Evolutionary conservation across 2,329 filamentous ascomycete genomes (phyloP), one percentile per base, ranked within the genome.

Genomic region (Phaeoacremonium minimum): DNA sequence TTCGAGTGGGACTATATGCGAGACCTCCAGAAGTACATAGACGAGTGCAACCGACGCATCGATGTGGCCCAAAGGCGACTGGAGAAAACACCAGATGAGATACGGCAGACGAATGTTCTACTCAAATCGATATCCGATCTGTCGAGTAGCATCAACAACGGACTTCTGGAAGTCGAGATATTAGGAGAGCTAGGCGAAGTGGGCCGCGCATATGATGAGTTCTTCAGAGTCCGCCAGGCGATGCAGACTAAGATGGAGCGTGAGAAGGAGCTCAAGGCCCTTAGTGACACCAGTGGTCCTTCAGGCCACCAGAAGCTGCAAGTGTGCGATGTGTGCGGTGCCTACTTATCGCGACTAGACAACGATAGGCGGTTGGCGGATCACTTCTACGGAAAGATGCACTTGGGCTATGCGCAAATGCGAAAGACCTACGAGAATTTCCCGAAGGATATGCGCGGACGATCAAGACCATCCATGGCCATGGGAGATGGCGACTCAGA

Each of bases 341-440:
- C 93, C 6, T 98, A 97, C 59, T 75, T 98, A 26, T 89, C 83
- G 44, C 71, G 93, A 15, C 75, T 98, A 19, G 93, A 98, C 58
- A 98, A 98, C 56, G 93, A 98, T 60, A 78, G 93, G 22, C 77
- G 93, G 18, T 62, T 98, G 55, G 93, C 93, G 15, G 93, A 98
- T 58, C 93, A 98, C 61, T 98, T 98, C 58, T 97, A 96, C 62
- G 93, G 93, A 15, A 98, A 98, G 72, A 98, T 98, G 93, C 93
- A 98, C 57, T 67, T 98, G 39, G 93, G 93, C 0, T 98, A 97
- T 58, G 93, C 93, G 13, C 87, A 95, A 65, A 98, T 98, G 93
- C 80, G 93, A 51, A 95, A 93, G 72, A 93, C 89, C 4, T 89
- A 80, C 53, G 89, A 95, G 38, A 69, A 77, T n/a, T 80, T 98